Percentiles rank a stretch among this genome's conserved stretches.
phyloP scores from a whole-genome alignment of 371 early-diverging fungal genomes.

The Mortierella sp. region DNA sequence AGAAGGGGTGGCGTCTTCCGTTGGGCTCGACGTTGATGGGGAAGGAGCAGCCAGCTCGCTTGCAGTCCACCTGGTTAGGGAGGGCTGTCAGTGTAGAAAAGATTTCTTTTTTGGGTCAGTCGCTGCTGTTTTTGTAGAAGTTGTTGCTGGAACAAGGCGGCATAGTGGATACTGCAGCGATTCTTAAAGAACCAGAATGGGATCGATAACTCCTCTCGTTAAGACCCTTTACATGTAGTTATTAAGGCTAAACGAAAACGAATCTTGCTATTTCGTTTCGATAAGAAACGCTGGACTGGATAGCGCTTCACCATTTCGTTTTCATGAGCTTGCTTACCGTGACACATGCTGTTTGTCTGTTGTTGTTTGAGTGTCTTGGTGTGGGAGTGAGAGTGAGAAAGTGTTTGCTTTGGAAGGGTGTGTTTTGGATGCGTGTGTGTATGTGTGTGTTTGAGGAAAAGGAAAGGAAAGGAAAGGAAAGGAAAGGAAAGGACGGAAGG shows the following conservation, averaged over 20 bases:
- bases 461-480: neutral
- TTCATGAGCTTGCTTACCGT: neutral
- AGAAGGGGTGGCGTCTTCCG: slow-evolving; percentile 28
- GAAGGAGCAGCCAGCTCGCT: slow-evolving; percentile 23
- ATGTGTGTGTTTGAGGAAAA: neutral
- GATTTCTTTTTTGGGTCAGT: neutral
- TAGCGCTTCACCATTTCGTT: too few species aligned
- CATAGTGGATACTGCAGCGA: too few species aligned
- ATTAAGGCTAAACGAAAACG: too few species aligned
- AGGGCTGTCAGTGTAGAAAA: slow-evolving; percentile 6
- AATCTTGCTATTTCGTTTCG: too few species aligned
- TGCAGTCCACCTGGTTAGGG: slow-evolving; percentile 27
- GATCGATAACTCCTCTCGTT: too few species aligned
- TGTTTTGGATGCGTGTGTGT: too few species aligned
- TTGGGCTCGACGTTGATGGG: slow-evolving; percentile 36
- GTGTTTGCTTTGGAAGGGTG: too few species aligned
- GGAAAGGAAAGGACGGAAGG: neutral
- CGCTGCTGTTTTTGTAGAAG: too few species aligned
- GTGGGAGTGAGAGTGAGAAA: too few species aligned
- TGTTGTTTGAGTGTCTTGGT: neutral
- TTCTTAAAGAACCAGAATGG: too few species aligned
- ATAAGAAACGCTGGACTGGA: too few species aligned
- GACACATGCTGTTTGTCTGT: neutral
- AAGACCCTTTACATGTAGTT: too few species aligned
- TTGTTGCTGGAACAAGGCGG: neutral